Conservation (phyloP, 139 green algal species). For the Trebouxia sp. region DNA sequence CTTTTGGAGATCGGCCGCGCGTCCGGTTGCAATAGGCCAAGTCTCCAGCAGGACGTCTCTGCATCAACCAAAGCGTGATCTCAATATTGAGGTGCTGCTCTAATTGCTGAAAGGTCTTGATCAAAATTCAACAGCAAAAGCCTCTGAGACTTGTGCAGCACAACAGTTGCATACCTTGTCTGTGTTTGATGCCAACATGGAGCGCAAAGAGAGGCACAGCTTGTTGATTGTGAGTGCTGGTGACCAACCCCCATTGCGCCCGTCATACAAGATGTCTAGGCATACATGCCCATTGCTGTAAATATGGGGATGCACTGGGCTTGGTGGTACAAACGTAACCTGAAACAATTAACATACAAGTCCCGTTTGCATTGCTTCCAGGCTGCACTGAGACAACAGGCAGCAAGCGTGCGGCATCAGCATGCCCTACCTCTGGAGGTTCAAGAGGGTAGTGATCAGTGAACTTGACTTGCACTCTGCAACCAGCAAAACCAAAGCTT, state of each 20-base stretch:
- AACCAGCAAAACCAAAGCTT: not conserved
- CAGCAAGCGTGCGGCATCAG: not conserved
- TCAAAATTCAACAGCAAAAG: not conserved
- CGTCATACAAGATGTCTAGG: slow-evolving; percentile 88
- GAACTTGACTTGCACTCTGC: slow-evolving; percentile 70
- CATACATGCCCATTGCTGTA: slow-evolving; percentile 92
- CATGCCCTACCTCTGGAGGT: slow-evolving; percentile 66
- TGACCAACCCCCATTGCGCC: slow-evolving; percentile 80
- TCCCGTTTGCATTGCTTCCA: not conserved
- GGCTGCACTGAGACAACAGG: not conserved
- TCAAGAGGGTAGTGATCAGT: slow-evolving; percentile 82
- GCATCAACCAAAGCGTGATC: slow-evolving; percentile 9
- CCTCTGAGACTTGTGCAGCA: too few relatives aligned
- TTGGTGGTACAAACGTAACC: slow-evolving; percentile 72
- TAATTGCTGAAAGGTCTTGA: not conserved
- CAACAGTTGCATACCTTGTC: slow-evolving; percentile 49
- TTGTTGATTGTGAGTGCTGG: slow-evolving; percentile 91
- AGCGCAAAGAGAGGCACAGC: slow-evolving; percentile 67
- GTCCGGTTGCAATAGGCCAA: slow-evolving; percentile 69
- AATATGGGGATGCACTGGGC: slow-evolving; percentile 87
- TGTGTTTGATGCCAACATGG: slow-evolving; percentile 87
- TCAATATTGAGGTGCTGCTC: not conserved
- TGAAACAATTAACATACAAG: slow-evolving; percentile 13
- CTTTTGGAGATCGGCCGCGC: slow-evolving; percentile 62
- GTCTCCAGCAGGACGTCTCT: slow-evolving; percentile 65